These are phyloP conservation scores for Candida maltosa DNA, from an alignment of 805 yeast species.

Conservation along the genomic window DNA sequence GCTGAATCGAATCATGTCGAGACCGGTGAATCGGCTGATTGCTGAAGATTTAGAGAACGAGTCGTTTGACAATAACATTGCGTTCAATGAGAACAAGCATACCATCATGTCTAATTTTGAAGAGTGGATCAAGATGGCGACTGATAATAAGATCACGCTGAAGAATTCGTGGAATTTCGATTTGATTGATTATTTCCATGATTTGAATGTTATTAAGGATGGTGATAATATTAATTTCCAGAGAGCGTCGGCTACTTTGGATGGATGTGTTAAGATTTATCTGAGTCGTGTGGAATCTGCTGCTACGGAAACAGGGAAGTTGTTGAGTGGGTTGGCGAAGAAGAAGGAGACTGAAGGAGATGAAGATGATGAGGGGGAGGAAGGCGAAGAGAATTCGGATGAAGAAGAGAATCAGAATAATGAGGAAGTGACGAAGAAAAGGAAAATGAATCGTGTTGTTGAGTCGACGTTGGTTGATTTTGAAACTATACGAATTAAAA, in stretches of 20 bases:
- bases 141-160: slow-evolving; percentile 47
- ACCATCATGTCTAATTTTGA: slow-evolving; percentile 44
- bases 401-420: slow-evolving; percentile 15
- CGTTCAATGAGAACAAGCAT: slow-evolving; percentile 39
- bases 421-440: slow-evolving; percentile 17
- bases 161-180: slow-evolving; percentile 50
- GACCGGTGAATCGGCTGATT: slow-evolving; percentile 16
- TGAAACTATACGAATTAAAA: slow-evolving; percentile 48
- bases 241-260: slow-evolving; percentile 85
- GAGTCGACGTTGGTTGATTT: slow-evolving; percentile 52
- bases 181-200: slow-evolving; percentile 51
- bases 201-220: slow-evolving; percentile 44
- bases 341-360: slow-evolving; percentile 25
- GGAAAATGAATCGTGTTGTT: slow-evolving; percentile 29
- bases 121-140: slow-evolving; percentile 48
- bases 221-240: slow-evolving; percentile 71
- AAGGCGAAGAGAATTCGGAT: slow-evolving; percentile 14
- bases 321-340: slow-evolving; percentile 69
- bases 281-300: slow-evolving; percentile 89
- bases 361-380: slow-evolving; percentile 20
- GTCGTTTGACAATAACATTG: slow-evolving; percentile 36
- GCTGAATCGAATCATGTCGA: slow-evolving; percentile 8
- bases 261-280: slow-evolving; percentile 92
- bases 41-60: slow-evolving; percentile 17
- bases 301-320: slow-evolving; percentile 82